Evolutionary conservation across 2,329 filamentous ascomycete species (phyloP).

Genomic region (Talaromyces sp.): DNA sequence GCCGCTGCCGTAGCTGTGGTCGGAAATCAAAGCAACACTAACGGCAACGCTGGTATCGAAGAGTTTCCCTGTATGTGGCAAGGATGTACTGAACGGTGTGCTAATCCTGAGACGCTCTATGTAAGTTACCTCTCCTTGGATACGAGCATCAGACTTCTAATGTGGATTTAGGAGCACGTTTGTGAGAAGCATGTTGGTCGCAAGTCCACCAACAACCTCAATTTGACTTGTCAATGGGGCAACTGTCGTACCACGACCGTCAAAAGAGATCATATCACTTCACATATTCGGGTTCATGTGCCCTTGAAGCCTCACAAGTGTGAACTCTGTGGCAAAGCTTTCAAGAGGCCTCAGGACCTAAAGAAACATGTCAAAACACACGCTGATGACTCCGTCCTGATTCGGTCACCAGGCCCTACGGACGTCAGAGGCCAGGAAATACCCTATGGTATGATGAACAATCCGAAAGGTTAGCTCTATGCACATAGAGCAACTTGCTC

Average conservation of each 20-base stretch:
- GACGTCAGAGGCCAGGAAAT: constrained; percentile 45
- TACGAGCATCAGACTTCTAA: neutral
- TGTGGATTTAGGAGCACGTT: constrained; percentile 73
- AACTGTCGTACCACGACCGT: constrained; percentile 93
- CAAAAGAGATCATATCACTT: constrained; percentile 98
- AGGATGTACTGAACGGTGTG: constrained; percentile 57
- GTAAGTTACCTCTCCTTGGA: constrained; percentile 40
- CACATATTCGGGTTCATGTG: constrained; percentile 97
- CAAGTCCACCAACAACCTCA: constrained; percentile 98
- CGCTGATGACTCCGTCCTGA: constrained; percentile 82
- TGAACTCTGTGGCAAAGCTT: constrained; percentile 96
- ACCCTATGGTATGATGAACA: constrained; percentile 35
- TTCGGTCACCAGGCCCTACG: constrained; percentile 58
- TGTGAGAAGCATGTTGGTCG: constrained; percentile 97
- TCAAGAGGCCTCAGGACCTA: constrained; percentile 96
- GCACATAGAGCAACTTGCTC: neutral
- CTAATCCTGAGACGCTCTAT: constrained; percentile 59
- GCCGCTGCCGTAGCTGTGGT: constrained; percentile 39
- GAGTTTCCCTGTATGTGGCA: constrained; percentile 58
- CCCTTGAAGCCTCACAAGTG: constrained; percentile 98
- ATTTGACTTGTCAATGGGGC: constrained; percentile 95
- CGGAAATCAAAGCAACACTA: constrained; percentile 26
- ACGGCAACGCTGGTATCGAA: constrained; percentile 29
- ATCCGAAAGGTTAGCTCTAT: constrained; percentile 34
- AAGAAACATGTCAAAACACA: constrained; percentile 99